These are phyloP conservation scores for Cymbidium sinense DNA, from an alignment of 106 monocot genomes.

Conservation along the genomic window DNA sequence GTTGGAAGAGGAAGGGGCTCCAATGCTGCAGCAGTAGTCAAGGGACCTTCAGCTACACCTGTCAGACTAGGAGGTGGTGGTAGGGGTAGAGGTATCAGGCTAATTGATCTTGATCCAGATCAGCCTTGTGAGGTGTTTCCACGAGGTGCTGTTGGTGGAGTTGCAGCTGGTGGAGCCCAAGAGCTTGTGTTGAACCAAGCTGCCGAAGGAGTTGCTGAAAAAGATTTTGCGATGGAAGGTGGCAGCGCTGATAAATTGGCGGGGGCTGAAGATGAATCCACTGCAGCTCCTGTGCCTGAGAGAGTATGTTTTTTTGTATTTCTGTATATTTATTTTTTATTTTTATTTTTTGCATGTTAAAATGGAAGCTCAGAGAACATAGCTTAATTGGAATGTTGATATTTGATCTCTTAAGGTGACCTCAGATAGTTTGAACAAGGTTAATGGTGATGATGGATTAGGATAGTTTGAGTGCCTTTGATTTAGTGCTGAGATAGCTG, in stretches of 20 bases:
- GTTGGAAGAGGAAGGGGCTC: slow-evolving; percentile 74
- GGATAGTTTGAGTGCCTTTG: not conserved
- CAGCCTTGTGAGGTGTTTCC: slow-evolving; percentile 56
- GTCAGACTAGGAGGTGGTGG: slow-evolving; percentile 45
- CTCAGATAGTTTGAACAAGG: not conserved
- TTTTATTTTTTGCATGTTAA: not conserved
- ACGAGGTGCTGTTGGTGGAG: slow-evolving; percentile 42
- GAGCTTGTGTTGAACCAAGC: slow-evolving; percentile 42
- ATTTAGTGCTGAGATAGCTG: not conserved
- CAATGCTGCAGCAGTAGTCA: slow-evolving; percentile 48
- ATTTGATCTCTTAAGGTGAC: not conserved
- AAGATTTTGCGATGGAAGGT: slow-evolving; percentile 64
- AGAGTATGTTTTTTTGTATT: slow-evolving; percentile 32
- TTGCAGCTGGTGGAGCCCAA: slow-evolving; percentile 40
- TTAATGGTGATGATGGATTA: not conserved
- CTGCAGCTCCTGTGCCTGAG: slow-evolving; percentile 80
- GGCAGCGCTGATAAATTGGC: slow-evolving; percentile 67
- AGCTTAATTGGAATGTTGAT: not conserved
- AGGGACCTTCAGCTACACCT: slow-evolving; percentile 37
- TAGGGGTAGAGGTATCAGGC: slow-evolving; percentile 57
- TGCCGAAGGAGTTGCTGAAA: slow-evolving; percentile 41
- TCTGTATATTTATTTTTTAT: not conserved
- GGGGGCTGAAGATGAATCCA: slow-evolving; percentile 67
- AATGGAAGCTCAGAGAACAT: not conserved
- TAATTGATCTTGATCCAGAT: slow-evolving; percentile 78